These are phyloP conservation scores for Cinchona pubescens DNA, from an alignment of 257 asterid genomes.

Conservation along the genomic window DNA sequence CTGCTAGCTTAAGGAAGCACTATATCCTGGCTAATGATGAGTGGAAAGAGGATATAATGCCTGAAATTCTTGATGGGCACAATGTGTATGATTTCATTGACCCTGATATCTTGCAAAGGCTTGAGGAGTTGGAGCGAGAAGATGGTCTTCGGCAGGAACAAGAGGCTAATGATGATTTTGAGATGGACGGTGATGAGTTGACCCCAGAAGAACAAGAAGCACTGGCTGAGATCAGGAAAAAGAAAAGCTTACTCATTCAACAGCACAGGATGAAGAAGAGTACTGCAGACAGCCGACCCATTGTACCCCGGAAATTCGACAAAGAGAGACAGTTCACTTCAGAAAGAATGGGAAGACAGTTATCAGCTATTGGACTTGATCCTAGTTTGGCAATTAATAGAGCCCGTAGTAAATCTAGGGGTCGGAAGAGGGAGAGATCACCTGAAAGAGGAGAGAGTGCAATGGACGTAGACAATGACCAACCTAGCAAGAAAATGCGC, in stretches of 20 bases:
- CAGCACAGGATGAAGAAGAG: conserved; percentile 84
- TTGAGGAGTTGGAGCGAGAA: conserved; percentile 87
- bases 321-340: conserved; percentile 63
- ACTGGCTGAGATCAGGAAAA: conserved; percentile 67
- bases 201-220: conserved; percentile 67
- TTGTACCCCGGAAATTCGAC: conserved; percentile 76
- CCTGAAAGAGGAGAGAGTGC: conserved; percentile 32
- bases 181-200: conserved; percentile 84
- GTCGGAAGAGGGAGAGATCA: conserved; percentile 91
- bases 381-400: conserved; percentile 68
- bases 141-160: conserved; percentile 78
- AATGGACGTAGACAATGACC: conserved; percentile 73
- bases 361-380: conserved; percentile 68
- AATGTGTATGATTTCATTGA: conserved; percentile 86
- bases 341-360: conserved; percentile 84
- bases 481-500: conserved; percentile 63
- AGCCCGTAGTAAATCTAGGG: conserved; percentile 83
- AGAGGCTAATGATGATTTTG: conserved; percentile 63
- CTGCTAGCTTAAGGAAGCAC: conserved; percentile 87
- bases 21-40: conserved; percentile 76
- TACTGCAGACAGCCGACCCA: conserved; percentile 83
- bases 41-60: conserved; percentile 88
- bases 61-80: conserved; percentile 92
- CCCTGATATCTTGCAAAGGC: conserved; percentile 82
- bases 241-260: conserved; percentile 73